phyloP scores from a whole-genome alignment of 257 asterid species.

The Rubia yunnanensis region DNA sequence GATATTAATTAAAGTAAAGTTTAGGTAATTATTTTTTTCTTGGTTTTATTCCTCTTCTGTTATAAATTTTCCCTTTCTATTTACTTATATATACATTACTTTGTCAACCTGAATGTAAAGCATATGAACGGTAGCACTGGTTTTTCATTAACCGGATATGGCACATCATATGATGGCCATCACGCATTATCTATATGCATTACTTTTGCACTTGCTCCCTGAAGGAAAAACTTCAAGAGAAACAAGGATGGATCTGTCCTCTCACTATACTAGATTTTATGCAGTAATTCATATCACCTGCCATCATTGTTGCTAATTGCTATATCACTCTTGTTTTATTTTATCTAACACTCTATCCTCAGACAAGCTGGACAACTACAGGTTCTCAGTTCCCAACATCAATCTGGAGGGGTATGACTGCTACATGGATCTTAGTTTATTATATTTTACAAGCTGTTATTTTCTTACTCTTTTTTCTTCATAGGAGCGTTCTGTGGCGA shows the following conservation, averaged over 20 bases:
- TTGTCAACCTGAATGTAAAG: neutral
- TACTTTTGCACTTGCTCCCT: neutral
- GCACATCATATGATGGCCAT: neutral
- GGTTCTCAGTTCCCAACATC: conserved; percentile 91
- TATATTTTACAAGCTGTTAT: conserved; percentile 15
- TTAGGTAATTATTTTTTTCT: conserved; percentile 51
- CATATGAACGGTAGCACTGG: neutral
- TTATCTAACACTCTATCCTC: conserved; percentile 20
- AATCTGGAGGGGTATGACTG: conserved; percentile 89
- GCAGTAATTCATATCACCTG: neutral
- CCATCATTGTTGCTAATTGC: neutral
- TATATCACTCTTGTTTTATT: neutral
- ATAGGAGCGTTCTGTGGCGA: conserved; percentile 94
- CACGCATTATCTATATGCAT: neutral
- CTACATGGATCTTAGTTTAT: conserved; percentile 13
- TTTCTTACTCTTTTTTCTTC: conserved; percentile 18
- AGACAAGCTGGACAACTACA: conserved; percentile 90
- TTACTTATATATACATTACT: neutral
- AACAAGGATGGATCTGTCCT: neutral
- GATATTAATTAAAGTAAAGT: conserved; percentile 85
- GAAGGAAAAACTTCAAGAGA: neutral
- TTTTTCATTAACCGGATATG: too few species aligned
- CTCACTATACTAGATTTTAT: neutral
- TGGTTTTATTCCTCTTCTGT: conserved; percentile 8
- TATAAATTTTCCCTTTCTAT: neutral